Conservation (phyloP, 179 eudicot species). For the Spinacia oleracea region DNA sequence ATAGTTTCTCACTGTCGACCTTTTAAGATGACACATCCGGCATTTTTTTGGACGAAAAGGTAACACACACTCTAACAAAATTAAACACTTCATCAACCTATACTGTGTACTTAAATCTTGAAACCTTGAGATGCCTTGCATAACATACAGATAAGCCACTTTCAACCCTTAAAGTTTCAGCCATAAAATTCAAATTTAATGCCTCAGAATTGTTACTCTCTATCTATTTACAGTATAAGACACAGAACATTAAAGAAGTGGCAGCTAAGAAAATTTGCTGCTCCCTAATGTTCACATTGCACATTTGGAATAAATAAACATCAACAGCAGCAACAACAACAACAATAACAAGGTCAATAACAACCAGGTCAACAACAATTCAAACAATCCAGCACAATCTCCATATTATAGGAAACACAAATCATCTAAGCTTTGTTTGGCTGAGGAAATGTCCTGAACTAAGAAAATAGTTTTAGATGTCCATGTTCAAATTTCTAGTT, state of each 20-base stretch:
- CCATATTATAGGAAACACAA: background rate
- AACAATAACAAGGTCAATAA: no score
- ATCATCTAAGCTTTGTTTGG: background rate
- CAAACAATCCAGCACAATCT: background rate
- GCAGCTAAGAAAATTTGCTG: background rate
- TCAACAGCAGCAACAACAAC: no score
- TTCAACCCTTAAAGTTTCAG: background rate
- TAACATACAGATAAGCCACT: background rate
- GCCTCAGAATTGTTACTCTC: background rate
- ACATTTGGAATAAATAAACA: background rate
- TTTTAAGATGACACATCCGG: background rate
- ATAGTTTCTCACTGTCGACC: background rate
- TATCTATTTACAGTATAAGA: background rate
- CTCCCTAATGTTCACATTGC: background rate
- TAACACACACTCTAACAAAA: background rate
- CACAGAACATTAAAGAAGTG: background rate
- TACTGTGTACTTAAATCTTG: background rate
- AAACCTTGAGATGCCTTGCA: no score
- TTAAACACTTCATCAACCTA: background rate
- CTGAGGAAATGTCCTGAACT: background rate
- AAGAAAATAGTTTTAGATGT: background rate
- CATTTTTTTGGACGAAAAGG: background rate
- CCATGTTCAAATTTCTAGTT: background rate
- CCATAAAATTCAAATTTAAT: background rate
- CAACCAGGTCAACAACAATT: background rate